Base-by-base conservation (phyloP, 2,329 filamentous ascomycete genomes). In the Xylariaceae sp. region DNA sequence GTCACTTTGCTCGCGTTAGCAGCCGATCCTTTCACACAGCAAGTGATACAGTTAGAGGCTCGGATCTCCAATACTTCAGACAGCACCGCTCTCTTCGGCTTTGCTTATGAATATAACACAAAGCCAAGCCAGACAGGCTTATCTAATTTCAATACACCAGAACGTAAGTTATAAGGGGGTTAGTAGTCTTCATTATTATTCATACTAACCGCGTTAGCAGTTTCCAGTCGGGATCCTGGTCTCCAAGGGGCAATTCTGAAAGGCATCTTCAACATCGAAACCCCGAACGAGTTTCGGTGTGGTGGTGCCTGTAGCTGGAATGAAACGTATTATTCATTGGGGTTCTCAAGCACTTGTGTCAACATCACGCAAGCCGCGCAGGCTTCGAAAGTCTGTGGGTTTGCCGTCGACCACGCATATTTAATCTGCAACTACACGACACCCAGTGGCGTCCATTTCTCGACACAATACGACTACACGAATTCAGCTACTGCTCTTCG, bases 341-440 rank as follows among this genome's bases (percentile, higher is more conserved):
- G 55, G 15, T 51, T 57, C 35, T 47, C 46, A 20, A 57, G 55
- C 32, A 32, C 35, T 9, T 57, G 55, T 18, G 21, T 36, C 24
- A 53, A 54, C 27, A 36, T 57, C 26, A 57, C 48, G 42, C 46
- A 51, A n/a, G 23, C 26, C 1, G 39, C 36, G 18, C 29, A 45
- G 32, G 46, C 50, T 2, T 44, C 46, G 9, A 57, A 54, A 40
- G 42, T 35, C 29, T 57, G 55, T 36, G 24, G n/a, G n/a, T n/a
- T n/a, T n/a, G n/a, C n/a, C n/a, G n/a, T n/a, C n/a, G n/a, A n/a
- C n/a, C n/a, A n/a, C n/a, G n/a, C n/a, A n/a, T n/a, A n/a, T n/a
- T n/a, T n/a, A 27, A n/a, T 39, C 9, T 57, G 55, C 45, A 57
- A 57, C 24, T 50, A 53, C 21, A 57, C 55, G 10, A 54, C 55